Conservation (phyloP, 441 rosid species). For the Adansonia madagascariensis region DNA sequence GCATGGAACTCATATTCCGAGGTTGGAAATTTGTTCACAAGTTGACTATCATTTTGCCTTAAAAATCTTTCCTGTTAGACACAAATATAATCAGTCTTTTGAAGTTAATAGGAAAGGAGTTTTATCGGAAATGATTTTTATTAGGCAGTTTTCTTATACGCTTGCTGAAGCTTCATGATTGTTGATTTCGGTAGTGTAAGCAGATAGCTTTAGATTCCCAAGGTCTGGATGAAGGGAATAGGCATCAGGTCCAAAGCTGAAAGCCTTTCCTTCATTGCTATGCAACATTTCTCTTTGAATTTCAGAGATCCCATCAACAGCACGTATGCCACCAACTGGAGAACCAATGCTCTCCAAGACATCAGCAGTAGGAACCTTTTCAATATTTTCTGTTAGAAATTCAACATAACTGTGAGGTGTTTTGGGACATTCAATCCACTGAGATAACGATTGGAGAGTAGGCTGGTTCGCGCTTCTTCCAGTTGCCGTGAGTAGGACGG, state of each 20-base stretch:
- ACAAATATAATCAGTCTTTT: constrained; percentile 10
- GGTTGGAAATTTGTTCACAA: constrained; percentile 6
- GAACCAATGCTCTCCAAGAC: constrained; percentile 32
- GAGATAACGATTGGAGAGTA: constrained; percentile 35
- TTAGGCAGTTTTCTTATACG: constrained; percentile 4
- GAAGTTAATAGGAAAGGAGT: neutral
- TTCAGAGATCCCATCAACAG: constrained; percentile 25
- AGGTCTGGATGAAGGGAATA: constrained; percentile 30
- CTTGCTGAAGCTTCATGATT: constrained; percentile 29
- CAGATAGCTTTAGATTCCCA: constrained; percentile 31
- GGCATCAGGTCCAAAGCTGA: constrained; percentile 26
- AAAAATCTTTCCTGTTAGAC: constrained; percentile 32
- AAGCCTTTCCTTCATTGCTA: constrained; percentile 26
- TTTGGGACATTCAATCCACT: constrained; percentile 31
- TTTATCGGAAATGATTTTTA: neutral
- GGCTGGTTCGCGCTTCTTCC: constrained; percentile 24
- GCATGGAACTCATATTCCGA: constrained; percentile 30
- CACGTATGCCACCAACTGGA: constrained; percentile 21
- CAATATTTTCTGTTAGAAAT: constrained; percentile 39
- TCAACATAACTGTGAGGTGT: constrained; percentile 40
- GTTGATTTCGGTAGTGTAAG: constrained; percentile 17
- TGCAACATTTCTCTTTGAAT: constrained; percentile 24
- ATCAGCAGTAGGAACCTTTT: constrained; percentile 31
- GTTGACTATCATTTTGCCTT: constrained; percentile 29
- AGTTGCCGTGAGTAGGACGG: neutral